Evolutionary conservation across 2,329 filamentous ascomycete genomes (phyloP).

Genomic region (Arachnomyces sp.): DNA sequence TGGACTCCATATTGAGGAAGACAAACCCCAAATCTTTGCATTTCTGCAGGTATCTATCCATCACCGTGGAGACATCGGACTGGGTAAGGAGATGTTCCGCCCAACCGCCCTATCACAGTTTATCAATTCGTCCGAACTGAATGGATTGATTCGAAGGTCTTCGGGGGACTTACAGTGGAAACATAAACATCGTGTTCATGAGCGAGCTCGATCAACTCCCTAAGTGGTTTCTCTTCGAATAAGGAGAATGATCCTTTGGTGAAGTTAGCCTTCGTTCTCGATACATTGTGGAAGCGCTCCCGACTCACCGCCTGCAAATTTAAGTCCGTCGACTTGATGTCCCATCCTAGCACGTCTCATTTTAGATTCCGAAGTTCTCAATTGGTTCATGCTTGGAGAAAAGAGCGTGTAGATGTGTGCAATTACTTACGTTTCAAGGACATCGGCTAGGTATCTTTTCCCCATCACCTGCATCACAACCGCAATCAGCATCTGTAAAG

Average conservation of each 20-base stretch:
- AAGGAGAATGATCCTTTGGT: slow-evolving; percentile 42
- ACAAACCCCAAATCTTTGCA: slow-evolving; percentile 45
- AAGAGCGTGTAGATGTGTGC: background rate
- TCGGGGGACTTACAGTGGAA: slow-evolving; percentile 35
- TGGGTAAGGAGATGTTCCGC: slow-evolving; percentile 48
- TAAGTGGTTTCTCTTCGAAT: slow-evolving; percentile 39
- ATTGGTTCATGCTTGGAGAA: background rate
- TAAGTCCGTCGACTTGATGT: slow-evolving; percentile 48
- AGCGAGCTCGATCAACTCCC: slow-evolving; percentile 44
- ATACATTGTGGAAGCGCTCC: background rate
- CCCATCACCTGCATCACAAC: slow-evolving; percentile 37
- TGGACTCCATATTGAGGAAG: background rate
- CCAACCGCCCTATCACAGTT: slow-evolving; percentile 40
- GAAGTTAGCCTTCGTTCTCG: background rate
- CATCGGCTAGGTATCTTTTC: slow-evolving; percentile 45
- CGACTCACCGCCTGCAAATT: slow-evolving; percentile 43
- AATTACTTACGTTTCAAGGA: slow-evolving; percentile 43
- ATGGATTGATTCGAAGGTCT: background rate
- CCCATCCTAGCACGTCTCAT: slow-evolving; percentile 39
- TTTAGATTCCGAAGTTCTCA: background rate
- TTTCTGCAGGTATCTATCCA: slow-evolving; percentile 46
- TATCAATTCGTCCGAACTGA: background rate
- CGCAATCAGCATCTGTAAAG: background rate
- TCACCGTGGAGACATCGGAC: slow-evolving; percentile 35
- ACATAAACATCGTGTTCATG: slow-evolving; percentile 46